Evolutionary conservation across 352 stramenopile species (phyloP).

Genomic region (Phytophthora fragariae): DNA sequence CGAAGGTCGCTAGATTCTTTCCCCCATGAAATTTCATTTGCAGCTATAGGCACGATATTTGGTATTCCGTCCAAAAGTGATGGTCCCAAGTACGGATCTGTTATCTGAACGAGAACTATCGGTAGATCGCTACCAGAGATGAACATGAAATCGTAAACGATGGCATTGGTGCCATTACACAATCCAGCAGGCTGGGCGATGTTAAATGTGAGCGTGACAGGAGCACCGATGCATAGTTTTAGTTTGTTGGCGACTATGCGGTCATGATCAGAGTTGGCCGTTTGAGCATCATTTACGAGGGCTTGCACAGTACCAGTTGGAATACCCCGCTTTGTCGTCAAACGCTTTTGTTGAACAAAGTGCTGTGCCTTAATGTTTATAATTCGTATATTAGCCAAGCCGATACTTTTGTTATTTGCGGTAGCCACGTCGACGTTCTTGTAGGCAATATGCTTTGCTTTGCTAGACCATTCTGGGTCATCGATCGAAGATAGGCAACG

Average conservation of each 20-base stretch:
- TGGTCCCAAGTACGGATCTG: background rate
- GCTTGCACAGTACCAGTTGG: background rate
- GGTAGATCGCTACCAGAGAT: background rate
- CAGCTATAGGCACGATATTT: background rate
- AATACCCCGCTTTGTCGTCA: background rate
- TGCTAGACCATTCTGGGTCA: background rate
- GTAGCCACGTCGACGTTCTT: background rate
- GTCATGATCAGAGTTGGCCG: background rate
- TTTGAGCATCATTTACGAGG: too few species aligned
- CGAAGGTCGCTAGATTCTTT: conserved; percentile 33
- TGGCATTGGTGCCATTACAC: background rate
- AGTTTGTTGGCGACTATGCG: background rate
- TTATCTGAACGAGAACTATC: background rate
- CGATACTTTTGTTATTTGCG: background rate
- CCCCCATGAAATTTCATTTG: background rate
- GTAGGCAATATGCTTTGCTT: background rate
- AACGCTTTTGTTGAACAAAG: background rate
- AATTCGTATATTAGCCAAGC: background rate
- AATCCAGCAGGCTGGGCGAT: background rate
- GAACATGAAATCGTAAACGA: background rate
- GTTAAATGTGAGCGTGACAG: background rate
- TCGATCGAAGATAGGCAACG: background rate
- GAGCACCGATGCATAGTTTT: background rate
- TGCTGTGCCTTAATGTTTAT: background rate
- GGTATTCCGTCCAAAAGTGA: background rate